Conservation (phyloP, 306 rosid species). For the Senna siamea region DNA sequence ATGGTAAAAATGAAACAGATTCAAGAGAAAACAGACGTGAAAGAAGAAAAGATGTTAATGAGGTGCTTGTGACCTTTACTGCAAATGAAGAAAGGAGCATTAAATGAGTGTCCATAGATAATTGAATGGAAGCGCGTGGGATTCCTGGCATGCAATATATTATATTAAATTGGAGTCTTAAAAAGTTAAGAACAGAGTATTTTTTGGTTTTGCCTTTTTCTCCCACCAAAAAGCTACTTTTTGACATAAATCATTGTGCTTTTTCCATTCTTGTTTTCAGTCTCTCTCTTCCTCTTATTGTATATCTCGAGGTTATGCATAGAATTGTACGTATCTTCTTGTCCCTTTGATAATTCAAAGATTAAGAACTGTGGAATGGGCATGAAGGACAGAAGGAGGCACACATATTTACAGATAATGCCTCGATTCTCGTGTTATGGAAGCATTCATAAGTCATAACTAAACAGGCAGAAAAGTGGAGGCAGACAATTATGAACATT, state of each 20-base stretch:
- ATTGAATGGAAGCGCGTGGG: slow-evolving; percentile 35
- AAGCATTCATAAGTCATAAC: too few relatives aligned
- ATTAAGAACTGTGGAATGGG: neutral
- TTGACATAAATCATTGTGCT: slow-evolving; percentile 38
- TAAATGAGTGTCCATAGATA: slow-evolving; percentile 38
- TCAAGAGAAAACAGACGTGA: neutral
- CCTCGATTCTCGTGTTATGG: neutral
- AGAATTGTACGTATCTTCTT: neutral
- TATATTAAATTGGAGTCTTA: slow-evolving; percentile 5
- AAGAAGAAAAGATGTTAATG: neutral
- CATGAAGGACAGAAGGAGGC: neutral
- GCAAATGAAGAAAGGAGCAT: slow-evolving; percentile 25
- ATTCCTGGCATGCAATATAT: slow-evolving; percentile 25
- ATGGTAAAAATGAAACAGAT: neutral
- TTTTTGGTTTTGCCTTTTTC: slow-evolving; percentile 29
- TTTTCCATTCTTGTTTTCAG: slow-evolving; percentile 35
- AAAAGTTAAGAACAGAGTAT: neutral
- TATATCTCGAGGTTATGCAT: slow-evolving; percentile 31
- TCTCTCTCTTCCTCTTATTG: slow-evolving; percentile 19
- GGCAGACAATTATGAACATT: too few relatives aligned
- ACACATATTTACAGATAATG: neutral
- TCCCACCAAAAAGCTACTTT: slow-evolving; percentile 41
- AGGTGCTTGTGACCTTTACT: slow-evolving; percentile 14
- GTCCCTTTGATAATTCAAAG: neutral
- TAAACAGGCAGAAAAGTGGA: too few relatives aligned